Conservation (phyloP, 1,284 basidiomycete species). For the Tetrapyrgos nigripes region DNA sequence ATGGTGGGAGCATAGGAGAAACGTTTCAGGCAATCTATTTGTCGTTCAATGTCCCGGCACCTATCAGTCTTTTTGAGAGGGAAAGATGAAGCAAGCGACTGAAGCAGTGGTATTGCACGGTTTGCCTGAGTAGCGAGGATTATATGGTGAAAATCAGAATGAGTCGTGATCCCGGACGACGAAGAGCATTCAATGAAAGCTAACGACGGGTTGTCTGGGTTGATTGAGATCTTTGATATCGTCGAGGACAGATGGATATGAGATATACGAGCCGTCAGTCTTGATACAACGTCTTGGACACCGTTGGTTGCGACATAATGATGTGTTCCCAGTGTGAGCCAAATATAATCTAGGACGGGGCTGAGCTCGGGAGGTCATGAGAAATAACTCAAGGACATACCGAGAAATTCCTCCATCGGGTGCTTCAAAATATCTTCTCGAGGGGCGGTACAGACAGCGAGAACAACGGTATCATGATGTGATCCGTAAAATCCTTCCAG, state of each 20-base stretch:
- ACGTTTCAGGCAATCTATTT: constrained; percentile 46
- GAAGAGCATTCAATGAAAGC: constrained; percentile 45
- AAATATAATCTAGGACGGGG: constrained; percentile 59
- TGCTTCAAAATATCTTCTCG: constrained; percentile 55
- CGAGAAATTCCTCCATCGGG: constrained; percentile 68
- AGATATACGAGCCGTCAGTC: constrained; percentile 47
- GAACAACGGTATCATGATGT: constrained; percentile 68
- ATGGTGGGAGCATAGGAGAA: constrained; percentile 60
- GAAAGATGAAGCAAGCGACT: constrained; percentile 46
- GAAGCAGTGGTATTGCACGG: constrained; percentile 56
- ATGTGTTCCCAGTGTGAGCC: constrained; percentile 62
- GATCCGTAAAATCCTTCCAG: constrained; percentile 61
- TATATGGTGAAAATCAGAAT: constrained; percentile 64
- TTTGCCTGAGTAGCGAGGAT: constrained; percentile 77
- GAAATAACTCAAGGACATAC: constrained; percentile 38
- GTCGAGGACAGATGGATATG: constrained; percentile 61
- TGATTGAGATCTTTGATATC: constrained; percentile 50
- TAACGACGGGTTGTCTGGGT: constrained; percentile 36
- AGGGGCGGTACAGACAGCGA: constrained; percentile 74
- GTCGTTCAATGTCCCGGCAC: constrained; percentile 38
- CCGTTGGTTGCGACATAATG: constrained; percentile 66
- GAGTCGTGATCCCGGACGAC: constrained; percentile 30
- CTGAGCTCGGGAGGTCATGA: background rate
- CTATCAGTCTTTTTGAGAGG: constrained; percentile 29
- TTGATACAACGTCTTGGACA: constrained; percentile 59